Base-by-base conservation (phyloP, 495 filamentous ascomycete genomes). In the Elasticomyces elasticus region DNA sequence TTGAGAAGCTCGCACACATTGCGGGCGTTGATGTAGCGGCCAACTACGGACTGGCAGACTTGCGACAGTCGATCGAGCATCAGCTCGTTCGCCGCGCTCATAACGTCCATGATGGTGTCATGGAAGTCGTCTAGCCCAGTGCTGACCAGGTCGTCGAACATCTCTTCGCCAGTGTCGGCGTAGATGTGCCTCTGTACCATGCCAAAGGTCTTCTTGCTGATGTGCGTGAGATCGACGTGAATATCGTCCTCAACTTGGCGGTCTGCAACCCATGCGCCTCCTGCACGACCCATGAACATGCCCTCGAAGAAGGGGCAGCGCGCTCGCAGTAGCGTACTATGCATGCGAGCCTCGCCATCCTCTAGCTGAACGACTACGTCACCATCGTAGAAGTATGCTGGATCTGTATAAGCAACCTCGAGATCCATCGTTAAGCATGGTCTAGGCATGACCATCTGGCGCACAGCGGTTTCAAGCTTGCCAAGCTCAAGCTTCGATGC, bases 1-100 rank as follows among this genome's bases (percentile, higher is more conserved):
- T 92, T 94, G 25, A 98, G 74, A 12, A 97, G 70, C 41, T 83
- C 79, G 40, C 86, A 85, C 45, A 91, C 83, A 65, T 95, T 98
- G 35, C 94, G 86, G 23, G 80, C 85, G 51, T 80, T 90, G 15
- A 94, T 87, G 68, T 90, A 95, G 35, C 76, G 79, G n/a, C 92
- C 92, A 54, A 97, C 77, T 40, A 87, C 71, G 51, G 82, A 82
- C 63, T 98, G 92, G 67, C 91, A 97, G 13, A 91, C 80, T 65
- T 94, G 87, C 12, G 84, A 87, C 24, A 98, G 70, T 25, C 89
- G 74, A 64, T 96, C 91, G 31, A 98, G 78, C 89, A 98, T 95
- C 54, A 98, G 74, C 62, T 97, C 92, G 62, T 98, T 86, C 9
- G 89, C 86, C 33, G 89, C 83, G 51, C 80, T 83, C 77, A 95